Evolutionary conservation across 2,329 filamentous ascomycete species (phyloP).

Genomic region (Podosphaera xanthii): DNA sequence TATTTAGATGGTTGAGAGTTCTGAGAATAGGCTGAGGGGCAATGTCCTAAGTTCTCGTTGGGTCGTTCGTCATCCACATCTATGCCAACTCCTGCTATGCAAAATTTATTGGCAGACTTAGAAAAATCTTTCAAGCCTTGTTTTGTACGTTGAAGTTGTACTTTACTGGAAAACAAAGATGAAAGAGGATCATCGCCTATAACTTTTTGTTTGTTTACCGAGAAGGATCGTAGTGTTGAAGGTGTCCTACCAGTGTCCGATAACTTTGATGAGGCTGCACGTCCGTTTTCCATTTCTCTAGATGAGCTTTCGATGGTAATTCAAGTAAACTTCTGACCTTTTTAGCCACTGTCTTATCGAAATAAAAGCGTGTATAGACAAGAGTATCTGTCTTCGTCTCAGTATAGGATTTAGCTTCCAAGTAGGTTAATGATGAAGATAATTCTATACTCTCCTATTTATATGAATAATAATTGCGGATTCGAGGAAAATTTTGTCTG

Average conservation of each 20-base stretch:
- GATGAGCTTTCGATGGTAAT: background rate
- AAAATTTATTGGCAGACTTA: background rate
- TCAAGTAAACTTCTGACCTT: background rate
- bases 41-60: background rate
- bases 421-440: too few species aligned
- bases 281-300: background rate
- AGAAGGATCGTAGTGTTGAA: background rate
- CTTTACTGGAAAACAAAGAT: background rate
- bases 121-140: background rate
- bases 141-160: background rate
- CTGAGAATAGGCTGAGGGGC: background rate
- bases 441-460: too few species aligned
- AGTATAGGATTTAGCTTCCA: background rate
- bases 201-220: background rate
- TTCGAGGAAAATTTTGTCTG: too few species aligned
- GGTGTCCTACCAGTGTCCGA: background rate
- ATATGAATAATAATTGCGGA: too few species aligned
- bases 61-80: background rate
- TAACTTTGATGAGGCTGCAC: background rate
- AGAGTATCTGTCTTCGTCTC: background rate
- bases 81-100: background rate
- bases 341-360: background rate
- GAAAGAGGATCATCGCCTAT: background rate
- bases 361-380: background rate
- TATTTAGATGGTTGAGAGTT: background rate